A percentile compares a stretch with the other conserved stretches of the same genome.
Evolutionary conservation across 2,329 filamentous ascomycete genomes (phyloP).

Genomic region (Thielaviopsis ethacetica): DNA sequence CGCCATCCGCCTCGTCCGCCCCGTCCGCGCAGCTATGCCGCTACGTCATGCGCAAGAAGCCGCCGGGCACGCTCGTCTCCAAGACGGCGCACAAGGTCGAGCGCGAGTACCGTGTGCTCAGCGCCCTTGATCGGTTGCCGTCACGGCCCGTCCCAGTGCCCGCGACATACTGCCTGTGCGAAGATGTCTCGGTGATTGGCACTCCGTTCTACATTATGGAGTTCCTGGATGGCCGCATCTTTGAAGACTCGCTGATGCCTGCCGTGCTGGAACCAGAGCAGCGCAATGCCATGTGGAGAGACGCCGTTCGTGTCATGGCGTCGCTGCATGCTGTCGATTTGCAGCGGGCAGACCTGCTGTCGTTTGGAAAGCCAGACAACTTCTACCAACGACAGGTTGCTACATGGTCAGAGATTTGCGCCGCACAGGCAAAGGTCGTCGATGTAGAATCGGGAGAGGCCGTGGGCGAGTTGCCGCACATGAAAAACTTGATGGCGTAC

Average conservation of each 20-base stretch:
- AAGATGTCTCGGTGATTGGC: slow-evolving; percentile 63
- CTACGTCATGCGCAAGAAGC: slow-evolving; percentile 94
- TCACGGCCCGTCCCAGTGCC: slow-evolving; percentile 55
- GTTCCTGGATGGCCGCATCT: slow-evolving; percentile 84
- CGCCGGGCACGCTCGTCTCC: slow-evolving; percentile 82
- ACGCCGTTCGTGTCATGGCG: slow-evolving; percentile 68
- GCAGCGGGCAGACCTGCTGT: slow-evolving; percentile 46
- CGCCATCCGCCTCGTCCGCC: not conserved
- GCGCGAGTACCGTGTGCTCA: slow-evolving; percentile 82
- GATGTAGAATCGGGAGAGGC: slow-evolving; percentile 62
- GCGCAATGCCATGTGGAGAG: slow-evolving; percentile 67
- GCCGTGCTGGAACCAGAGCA: slow-evolving; percentile 46
- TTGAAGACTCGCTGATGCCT: slow-evolving; percentile 75
- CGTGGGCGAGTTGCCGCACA: slow-evolving; percentile 72
- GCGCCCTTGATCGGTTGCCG: slow-evolving; percentile 41
- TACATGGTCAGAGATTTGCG: slow-evolving; percentile 66
- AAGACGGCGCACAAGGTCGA: slow-evolving; percentile 94
- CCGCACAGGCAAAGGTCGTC: slow-evolving; percentile 55
- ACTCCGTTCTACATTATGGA: slow-evolving; percentile 97
- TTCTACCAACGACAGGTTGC: slow-evolving; percentile 79
- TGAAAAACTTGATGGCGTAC: slow-evolving; percentile 63
- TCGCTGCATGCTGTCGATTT: slow-evolving; percentile 66
- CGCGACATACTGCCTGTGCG: slow-evolving; percentile 67
- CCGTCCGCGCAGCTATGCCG: slow-evolving; percentile 36
- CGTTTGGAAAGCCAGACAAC: slow-evolving; percentile 55